A percentile compares a stretch with the other conserved stretches of the same genome.
phyloP scores from a whole-genome alignment of 129 eudicot species.

The Pulicaria dysenterica region DNA sequence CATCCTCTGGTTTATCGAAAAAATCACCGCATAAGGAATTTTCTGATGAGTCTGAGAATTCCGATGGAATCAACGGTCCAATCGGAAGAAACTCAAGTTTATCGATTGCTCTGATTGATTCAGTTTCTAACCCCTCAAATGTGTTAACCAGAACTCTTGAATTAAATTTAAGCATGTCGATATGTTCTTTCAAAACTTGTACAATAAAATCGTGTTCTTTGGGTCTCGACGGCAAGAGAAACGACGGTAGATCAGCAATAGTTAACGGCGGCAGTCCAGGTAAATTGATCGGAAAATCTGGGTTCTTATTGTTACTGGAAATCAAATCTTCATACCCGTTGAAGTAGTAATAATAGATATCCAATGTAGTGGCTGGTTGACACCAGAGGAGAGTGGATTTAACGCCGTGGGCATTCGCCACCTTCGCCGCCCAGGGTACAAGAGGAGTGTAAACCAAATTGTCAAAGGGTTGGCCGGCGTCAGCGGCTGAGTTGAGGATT shows the following conservation, averaged over 20 bases:
- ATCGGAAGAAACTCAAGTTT: neutral
- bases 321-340: neutral
- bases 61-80: constrained; percentile 51
- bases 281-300: neutral
- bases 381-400: constrained; percentile 27
- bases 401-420: constrained; percentile 35
- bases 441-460: constrained; percentile 38
- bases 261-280: neutral
- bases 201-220: neutral
- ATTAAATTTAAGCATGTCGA: neutral
- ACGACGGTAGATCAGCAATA: neutral
- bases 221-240: neutral
- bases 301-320: neutral
- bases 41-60: neutral
- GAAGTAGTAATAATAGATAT: neutral
- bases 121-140: constrained; percentile 38
- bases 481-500: constrained; percentile 11
- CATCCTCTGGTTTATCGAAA: constrained; percentile 22
- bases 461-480: constrained; percentile 24
- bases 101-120: constrained; percentile 17
- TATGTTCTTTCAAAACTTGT: neutral
- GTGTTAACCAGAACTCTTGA: constrained; percentile 41
- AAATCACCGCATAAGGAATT: constrained; percentile 12
- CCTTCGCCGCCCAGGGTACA: constrained; percentile 53
- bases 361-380: constrained; percentile 2